Evolutionary conservation across 805 yeast genomes (phyloP).

Genomic region (Candida palmyrensis): DNA sequence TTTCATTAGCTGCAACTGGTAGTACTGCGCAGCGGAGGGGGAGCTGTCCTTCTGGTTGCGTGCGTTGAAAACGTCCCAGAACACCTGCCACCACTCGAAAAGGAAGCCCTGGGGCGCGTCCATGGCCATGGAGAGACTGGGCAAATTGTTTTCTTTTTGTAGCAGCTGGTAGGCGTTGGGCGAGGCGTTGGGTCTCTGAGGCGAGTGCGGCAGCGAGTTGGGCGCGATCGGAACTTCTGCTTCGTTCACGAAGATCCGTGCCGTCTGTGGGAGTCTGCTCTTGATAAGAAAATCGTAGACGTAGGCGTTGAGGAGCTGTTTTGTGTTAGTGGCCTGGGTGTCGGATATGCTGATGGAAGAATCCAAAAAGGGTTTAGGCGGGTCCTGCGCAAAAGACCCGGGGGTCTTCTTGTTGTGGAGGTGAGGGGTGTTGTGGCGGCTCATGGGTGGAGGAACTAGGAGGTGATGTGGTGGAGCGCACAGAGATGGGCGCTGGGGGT

Average conservation of each 20-base stretch:
- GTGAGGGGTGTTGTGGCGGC: constrained; percentile 34
- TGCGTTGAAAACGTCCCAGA: constrained; percentile 91
- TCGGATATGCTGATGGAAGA: constrained; percentile 26
- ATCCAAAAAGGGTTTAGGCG: constrained; percentile 22
- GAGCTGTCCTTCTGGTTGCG: constrained; percentile 64
- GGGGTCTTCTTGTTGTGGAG: constrained; percentile 28
- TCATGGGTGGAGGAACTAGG: no score
- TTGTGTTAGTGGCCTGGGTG: constrained; percentile 45
- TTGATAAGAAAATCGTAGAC: constrained; percentile 81
- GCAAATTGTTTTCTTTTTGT: constrained; percentile 39
- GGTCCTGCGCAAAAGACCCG: constrained; percentile 14
- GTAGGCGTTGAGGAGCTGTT: constrained; percentile 71
- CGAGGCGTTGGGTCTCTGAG: constrained; percentile 25
- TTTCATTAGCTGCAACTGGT: constrained; percentile 54
- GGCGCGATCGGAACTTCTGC: constrained; percentile 53
- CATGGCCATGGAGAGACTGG: constrained; percentile 50
- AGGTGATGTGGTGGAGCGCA: not conserved
- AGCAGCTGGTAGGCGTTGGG: constrained; percentile 16
- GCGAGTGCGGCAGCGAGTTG: constrained; percentile 13
- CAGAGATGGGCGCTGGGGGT: no score
- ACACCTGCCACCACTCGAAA: constrained; percentile 94
- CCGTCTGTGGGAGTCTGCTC: constrained; percentile 66
- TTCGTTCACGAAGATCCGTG: constrained; percentile 68
- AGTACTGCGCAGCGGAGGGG: constrained; percentile 63
- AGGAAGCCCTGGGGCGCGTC: constrained; percentile 86